Conservation (phyloP, 2,329 filamentous ascomycete species). For the Ascochyta pisi region DNA sequence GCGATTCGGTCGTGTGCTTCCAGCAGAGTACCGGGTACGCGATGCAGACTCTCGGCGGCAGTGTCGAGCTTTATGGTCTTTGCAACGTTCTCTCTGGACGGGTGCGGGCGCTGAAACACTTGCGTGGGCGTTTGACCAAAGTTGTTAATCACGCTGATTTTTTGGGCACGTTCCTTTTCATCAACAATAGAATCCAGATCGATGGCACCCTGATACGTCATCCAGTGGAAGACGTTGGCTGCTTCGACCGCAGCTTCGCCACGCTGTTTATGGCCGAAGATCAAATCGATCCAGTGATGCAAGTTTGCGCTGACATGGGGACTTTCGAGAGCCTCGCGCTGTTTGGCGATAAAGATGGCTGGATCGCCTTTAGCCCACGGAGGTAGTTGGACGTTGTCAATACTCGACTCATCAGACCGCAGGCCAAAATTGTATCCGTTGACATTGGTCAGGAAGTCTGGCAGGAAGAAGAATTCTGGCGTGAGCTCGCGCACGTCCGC, state of each 20-base stretch:
- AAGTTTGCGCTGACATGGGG: conserved; percentile 88
- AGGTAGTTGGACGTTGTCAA: conserved; percentile 88
- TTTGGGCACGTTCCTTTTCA: conserved; percentile 82
- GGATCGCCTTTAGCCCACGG: conserved; percentile 97
- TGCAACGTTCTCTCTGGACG: conserved; percentile 71
- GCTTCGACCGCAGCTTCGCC: conserved; percentile 91
- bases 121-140: conserved; percentile 98
- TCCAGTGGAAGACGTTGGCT: conserved; percentile 93
- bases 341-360: conserved; percentile 92
- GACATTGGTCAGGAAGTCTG: conserved; percentile 91
- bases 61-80: conserved; percentile 77
- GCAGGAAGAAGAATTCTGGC: conserved; percentile 96
- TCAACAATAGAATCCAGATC: conserved; percentile 92
- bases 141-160: conserved; percentile 96
- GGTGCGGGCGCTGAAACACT: conserved; percentile 84
- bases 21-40: conserved; percentile 79
- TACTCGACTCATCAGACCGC: conserved; percentile 78
- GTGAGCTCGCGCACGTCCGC: conserved; percentile 94
- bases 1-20: conserved; percentile 79
- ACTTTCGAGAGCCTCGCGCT: conserved; percentile 94
- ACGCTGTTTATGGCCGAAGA: conserved; percentile 93
- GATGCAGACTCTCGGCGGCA: conserved; percentile 75
- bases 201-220: conserved; percentile 93
- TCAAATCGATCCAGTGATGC: conserved; percentile 93
- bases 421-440: conserved; percentile 94